Evolutionary conservation across 2,329 filamentous ascomycete genomes (phyloP).

Genomic region (Paecilomyces fulvus): DNA sequence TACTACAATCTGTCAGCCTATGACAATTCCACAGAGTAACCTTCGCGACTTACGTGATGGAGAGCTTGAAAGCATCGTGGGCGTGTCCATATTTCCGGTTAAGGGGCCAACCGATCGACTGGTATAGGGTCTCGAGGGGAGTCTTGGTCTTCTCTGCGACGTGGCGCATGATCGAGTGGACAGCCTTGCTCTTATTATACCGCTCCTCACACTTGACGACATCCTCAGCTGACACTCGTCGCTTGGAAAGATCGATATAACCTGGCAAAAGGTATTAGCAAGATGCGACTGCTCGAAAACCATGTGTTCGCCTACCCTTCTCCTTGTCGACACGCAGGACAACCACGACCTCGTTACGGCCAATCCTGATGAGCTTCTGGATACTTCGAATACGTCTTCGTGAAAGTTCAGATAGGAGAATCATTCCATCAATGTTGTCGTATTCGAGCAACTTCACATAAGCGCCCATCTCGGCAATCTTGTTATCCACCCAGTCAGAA

Average conservation of each 20-base stretch:
- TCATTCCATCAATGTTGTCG: constrained; percentile 99
- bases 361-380: constrained; percentile 96
- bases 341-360: constrained; percentile 96
- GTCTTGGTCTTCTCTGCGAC: constrained; percentile 93
- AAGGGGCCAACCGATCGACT: constrained; percentile 90
- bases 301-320: constrained; percentile 56
- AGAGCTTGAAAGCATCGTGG: constrained; percentile 97
- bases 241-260: constrained; percentile 98
- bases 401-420: constrained; percentile 92
- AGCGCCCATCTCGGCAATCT: constrained; percentile 99
- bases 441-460: constrained; percentile 99
- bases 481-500: constrained; percentile 7
- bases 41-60: constrained; percentile 66
- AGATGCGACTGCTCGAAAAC: background rate
- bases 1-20: constrained; percentile 42
- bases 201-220: constrained; percentile 97
- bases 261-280: constrained; percentile 38
- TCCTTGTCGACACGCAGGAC: constrained; percentile 99
- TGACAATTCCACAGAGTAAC: constrained; percentile 5
- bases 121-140: constrained; percentile 91
- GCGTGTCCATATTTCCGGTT: constrained; percentile 97
- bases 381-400: constrained; percentile 97
- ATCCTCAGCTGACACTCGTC: constrained; percentile 93
- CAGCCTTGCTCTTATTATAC: constrained; percentile 99
- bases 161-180: constrained; percentile 97